These are phyloP conservation scores for Globisporangium cystogenes DNA, from an alignment of 352 stramenopile genomes.

Conservation along the genomic window DNA sequence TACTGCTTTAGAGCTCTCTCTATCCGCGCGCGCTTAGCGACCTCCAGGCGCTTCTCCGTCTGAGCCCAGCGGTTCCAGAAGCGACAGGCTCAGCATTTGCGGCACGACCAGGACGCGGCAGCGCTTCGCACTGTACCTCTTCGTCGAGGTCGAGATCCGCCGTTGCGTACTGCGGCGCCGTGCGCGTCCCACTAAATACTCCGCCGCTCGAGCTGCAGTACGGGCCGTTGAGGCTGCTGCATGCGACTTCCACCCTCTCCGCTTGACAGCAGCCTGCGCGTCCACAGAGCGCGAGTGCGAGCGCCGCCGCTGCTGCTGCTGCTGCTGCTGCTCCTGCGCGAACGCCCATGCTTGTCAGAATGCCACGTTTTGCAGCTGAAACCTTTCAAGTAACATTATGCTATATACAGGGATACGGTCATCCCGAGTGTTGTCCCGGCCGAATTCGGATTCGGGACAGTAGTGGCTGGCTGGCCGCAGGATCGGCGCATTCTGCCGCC, in stretches of 20 bases:
- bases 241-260: constrained; percentile 11
- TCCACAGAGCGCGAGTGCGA: constrained; percentile 3
- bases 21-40: constrained; percentile 39
- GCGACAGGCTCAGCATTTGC: background rate
- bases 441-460: too few species aligned
- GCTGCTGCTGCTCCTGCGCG: constrained; percentile 14
- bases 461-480: too few species aligned
- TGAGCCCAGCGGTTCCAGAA: constrained; percentile 7
- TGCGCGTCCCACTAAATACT: constrained; percentile 18
- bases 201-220: constrained; percentile 30
- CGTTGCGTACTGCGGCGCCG: constrained; percentile 29
- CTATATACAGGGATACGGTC: too few species aligned
- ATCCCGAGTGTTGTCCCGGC: too few species aligned
- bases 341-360: constrained; percentile 4
- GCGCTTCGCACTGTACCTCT: constrained; percentile 17
- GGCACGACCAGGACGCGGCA: background rate
- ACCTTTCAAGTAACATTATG: background rate
- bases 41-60: constrained; percentile 18
- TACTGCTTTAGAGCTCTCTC: constrained; percentile 67
- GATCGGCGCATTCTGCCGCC: too few species aligned
- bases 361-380: background rate
- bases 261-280: background rate
- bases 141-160: constrained; percentile 36
- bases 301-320: constrained; percentile 7
- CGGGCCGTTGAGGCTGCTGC: constrained; percentile 69